These are phyloP conservation scores for Neoscytalidium dimidiatum DNA, from an alignment of 2,329 filamentous ascomycete genomes.

Conservation along the genomic window DNA sequence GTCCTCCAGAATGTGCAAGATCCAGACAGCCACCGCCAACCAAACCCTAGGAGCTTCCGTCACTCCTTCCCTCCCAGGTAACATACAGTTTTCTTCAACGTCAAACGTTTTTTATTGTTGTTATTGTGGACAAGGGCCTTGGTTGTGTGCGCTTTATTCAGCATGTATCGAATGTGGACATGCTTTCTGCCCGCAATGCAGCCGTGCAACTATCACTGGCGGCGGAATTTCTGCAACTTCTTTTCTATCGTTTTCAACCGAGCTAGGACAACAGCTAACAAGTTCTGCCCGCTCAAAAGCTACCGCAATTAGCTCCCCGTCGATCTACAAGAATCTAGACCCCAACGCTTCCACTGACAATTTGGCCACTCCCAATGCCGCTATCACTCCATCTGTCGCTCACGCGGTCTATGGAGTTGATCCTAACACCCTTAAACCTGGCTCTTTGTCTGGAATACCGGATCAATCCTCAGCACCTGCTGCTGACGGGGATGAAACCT, in stretches of 20 bases:
- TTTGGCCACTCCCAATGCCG: neutral
- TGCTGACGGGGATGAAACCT: neutral
- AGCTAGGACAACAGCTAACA: neutral
- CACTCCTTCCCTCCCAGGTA: neutral
- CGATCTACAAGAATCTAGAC: neutral
- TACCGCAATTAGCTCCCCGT: neutral
- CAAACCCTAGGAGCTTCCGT: neutral
- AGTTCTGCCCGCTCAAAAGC: neutral
- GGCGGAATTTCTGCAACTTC: neutral
- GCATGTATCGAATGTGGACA: conserved; percentile 7
- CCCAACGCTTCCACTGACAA: neutral
- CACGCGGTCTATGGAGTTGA: neutral
- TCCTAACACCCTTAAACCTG: neutral
- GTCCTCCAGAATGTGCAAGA: neutral
- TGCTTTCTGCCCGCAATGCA: neutral
- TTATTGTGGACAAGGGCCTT: neutral
- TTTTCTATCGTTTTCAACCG: neutral
- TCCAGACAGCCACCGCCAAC: neutral
- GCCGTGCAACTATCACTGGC: neutral
- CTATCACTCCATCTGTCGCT: neutral
- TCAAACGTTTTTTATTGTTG: conserved; percentile 13
- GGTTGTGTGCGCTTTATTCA: neutral
- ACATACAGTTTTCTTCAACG: neutral
- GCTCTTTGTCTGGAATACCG: neutral
- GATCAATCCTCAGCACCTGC: neutral